Percentiles rank a stretch among this genome's conserved stretches.
phyloP scores from a whole-genome alignment of 1,284 basidiomycete species.

The Papiliotrema laurentii region DNA sequence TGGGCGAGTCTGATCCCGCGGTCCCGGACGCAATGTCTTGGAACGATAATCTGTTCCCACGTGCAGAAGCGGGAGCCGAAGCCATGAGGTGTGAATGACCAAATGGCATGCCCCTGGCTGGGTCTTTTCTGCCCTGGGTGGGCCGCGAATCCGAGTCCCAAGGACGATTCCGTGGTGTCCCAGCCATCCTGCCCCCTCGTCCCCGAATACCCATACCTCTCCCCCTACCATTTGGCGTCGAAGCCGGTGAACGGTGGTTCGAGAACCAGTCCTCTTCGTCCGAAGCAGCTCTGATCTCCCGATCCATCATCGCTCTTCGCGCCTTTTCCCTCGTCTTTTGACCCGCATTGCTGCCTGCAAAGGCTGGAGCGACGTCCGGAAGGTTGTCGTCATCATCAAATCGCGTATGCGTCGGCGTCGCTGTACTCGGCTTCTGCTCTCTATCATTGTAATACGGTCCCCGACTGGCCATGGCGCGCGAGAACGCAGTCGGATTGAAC shows the following conservation, averaged over 20 bases:
- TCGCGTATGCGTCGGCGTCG: slow-evolving; percentile 18
- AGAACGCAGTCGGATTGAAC: slow-evolving; percentile 68
- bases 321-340: slow-evolving; percentile 26
- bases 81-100: slow-evolving; percentile 15
- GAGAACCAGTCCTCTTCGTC: slow-evolving; percentile 20
- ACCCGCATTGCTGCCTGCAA: slow-evolving; percentile 27
- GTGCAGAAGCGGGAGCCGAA: slow-evolving; percentile 6
- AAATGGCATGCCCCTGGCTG: slow-evolving; percentile 7
- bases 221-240: too few relatives aligned
- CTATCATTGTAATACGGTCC: slow-evolving; percentile 62
- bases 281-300: slow-evolving; percentile 9
- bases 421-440: neutral
- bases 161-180: neutral
- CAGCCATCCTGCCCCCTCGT: neutral
- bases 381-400: slow-evolving; percentile 22
- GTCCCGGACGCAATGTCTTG: too few relatives aligned
- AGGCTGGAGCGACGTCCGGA: slow-evolving; percentile 15
- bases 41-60: slow-evolving; percentile 9
- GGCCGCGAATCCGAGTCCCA: slow-evolving; percentile 14
- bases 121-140: neutral
- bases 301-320: slow-evolving; percentile 8
- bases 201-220: neutral
- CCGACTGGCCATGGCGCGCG: slow-evolving; percentile 59
- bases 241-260: too few relatives aligned
- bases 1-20: too few relatives aligned